Base-by-base conservation (phyloP, 2,329 filamentous ascomycete species). In the Epicoccum sorghinum region DNA sequence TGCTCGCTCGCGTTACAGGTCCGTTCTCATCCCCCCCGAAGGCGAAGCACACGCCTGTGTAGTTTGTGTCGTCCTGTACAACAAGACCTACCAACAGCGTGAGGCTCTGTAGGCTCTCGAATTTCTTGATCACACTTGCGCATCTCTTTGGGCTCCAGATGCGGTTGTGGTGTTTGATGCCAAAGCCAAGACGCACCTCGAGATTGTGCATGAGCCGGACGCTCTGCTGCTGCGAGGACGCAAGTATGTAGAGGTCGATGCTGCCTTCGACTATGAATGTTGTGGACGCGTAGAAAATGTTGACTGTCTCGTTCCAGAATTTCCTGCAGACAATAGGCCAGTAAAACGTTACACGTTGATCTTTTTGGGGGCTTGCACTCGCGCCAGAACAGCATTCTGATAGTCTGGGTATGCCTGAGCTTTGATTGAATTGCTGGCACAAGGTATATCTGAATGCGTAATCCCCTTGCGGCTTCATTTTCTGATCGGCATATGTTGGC, bases 271-370 rank as follows among this genome's bases (percentile, higher is more conserved):
- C 51, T 13, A 39, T 45, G 39, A 54, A 54, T 3, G 45, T 45
- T 12, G 51, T 39, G 7, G 45, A 54, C 4, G 27, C 6, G n/a
- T 48, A 54, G 29, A 54, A 40, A 1, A 27, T 25, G 1, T 45
- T 13, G 5, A 44, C 39, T 5, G 45, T 33, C 40, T 54, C 44
- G 23, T n/a, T 9, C 45, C 51, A 54, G 29, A 44, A 54, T 27
- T 40, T 33, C 10, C 27, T 54, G 40, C 29, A 43, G 7, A 54
- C 51, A n/a, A 54, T 54, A 5, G 51, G 51, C 51, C 51, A 54
- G 39, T 33, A 48, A 35, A 54, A 54, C 8, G n/a, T 40, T 24
- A 45, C 40, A 23, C 32, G 39, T 8, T 32, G 6, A 6, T 32
- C 18, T 9, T 29, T 7, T 18, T 25, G n/a, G 22, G 33, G 42